These are phyloP conservation scores for Cephalotrichum gorgonifer DNA, from an alignment of 2,329 filamentous ascomycete genomes.

Conservation along the genomic window DNA sequence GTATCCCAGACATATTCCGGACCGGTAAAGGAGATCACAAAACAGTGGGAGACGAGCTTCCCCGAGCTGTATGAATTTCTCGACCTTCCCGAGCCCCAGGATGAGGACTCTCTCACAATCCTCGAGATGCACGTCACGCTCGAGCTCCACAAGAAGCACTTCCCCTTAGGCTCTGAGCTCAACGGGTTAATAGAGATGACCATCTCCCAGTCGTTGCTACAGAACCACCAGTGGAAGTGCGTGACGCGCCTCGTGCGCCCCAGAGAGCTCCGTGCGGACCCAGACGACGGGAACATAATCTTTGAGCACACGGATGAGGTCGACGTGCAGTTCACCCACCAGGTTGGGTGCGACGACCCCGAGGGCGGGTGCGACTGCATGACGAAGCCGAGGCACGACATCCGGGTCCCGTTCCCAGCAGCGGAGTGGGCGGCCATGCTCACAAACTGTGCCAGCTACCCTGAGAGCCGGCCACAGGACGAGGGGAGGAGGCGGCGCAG, in stretches of 20 bases:
- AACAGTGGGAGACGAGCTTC: constrained; percentile 48
- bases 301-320: constrained; percentile 39
- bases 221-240: constrained; percentile 50
- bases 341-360: constrained; percentile 37
- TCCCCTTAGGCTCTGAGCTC: constrained; percentile 49
- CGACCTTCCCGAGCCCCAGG: constrained; percentile 29
- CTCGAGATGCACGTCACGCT: constrained; percentile 54
- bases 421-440: constrained; percentile 49
- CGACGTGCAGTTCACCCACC: constrained; percentile 36
- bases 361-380: constrained; percentile 41
- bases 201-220: constrained; percentile 41
- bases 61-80: constrained; percentile 45
- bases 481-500: constrained; percentile 24
- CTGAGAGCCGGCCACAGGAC: constrained; percentile 27
- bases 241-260: constrained; percentile 48
- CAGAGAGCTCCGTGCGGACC: constrained; percentile 35
- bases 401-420: constrained; percentile 47
- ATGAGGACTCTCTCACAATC: constrained; percentile 44
- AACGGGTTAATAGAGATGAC: constrained; percentile 49
- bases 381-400: constrained; percentile 32
- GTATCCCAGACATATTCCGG: constrained; percentile 45
- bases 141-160: constrained; percentile 45
- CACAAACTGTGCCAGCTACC: constrained; percentile 43
- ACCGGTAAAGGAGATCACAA: constrained; percentile 40
- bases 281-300: constrained; percentile 27